Base-by-base conservation (phyloP, 1,284 basidiomycete species). In the Spongiforma sp. region DNA sequence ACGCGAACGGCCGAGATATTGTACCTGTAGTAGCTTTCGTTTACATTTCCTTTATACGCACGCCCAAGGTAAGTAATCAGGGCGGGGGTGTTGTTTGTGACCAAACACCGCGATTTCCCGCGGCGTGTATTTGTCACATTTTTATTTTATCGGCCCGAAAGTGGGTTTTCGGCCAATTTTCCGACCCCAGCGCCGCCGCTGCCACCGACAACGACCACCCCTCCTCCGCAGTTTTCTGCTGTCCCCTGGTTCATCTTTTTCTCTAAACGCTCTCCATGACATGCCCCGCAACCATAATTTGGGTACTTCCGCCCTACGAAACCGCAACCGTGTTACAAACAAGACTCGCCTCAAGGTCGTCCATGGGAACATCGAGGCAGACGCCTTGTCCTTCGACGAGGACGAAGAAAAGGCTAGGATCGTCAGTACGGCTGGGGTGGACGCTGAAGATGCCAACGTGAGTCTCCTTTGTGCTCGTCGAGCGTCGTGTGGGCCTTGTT, bases 391-490 rank as follows among this genome's bases (percentile, higher is more conserved):
- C 64, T 84, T 91, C 67, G 91, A 93, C 70, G 91, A 93, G 75
- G 91, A 93, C 69, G 91, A 93, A 72, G 90, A 92, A 84, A 91
- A 91, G 80, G 88, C 89, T 71, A 80, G 84, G 67, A 84, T 85
- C 63, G 81, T 85, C 41, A 84, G 83, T 61, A 87, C 86, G 21
- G 84, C 85, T 43, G 92, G 92, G 67, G 92, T 94, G 72, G 92
- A 93, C 75, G 90, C 90, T 73, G 93, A 95, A 82, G 93, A 95
- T 77, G 92, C 93, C 73, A 93, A 93, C 79, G 92, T 93, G 82
- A 87, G 91, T 83, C 71, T 69, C 74, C 77, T 74, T 78, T 70
- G 68, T 62, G 62, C 68, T 69, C 73, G 70, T 76, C 73, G 71
- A 65, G 67, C 71, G 72, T 78, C 74, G 75, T 74, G 72, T 74